Evolutionary conservation across 805 yeast species (phyloP).

Genomic region (Ogataea thermomethanolica): DNA sequence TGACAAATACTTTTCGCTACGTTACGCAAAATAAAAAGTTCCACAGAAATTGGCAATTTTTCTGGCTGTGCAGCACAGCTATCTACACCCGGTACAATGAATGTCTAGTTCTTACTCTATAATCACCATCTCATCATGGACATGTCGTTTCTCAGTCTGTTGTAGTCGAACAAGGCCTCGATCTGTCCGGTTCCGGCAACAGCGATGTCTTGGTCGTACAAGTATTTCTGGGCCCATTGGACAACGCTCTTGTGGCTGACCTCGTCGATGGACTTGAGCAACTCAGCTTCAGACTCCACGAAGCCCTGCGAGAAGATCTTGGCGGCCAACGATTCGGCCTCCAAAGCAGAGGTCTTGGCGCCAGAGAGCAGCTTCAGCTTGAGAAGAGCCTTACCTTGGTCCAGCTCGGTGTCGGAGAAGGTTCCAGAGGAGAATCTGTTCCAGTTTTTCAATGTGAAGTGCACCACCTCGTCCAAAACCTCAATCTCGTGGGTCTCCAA

Average conservation of each 20-base stretch:
- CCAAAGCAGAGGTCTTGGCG: constrained; percentile 38
- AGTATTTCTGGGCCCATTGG: constrained; percentile 69
- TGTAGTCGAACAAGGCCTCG: constrained; percentile 80
- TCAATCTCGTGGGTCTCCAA: constrained; percentile 58
- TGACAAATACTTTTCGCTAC: constrained; percentile 4
- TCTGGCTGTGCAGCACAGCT: constrained; percentile 6
- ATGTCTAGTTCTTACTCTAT: constrained; percentile 4
- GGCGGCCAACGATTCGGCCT: constrained; percentile 56
- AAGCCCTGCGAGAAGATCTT: constrained; percentile 59
- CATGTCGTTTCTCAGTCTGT: constrained; percentile 85
- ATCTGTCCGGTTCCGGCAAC: constrained; percentile 82
- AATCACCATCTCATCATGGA: constrained; percentile 78
- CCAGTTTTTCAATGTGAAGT: constrained; percentile 83
- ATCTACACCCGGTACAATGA: neutral
- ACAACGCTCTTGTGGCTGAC: constrained; percentile 57
- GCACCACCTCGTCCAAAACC: constrained; percentile 70
- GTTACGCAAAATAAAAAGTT: constrained; percentile 4
- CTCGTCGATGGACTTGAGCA: constrained; percentile 59
- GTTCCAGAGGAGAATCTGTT: constrained; percentile 72
- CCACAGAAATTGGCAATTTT: neutral
- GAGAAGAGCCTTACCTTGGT: constrained; percentile 69
- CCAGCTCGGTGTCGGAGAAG: constrained; percentile 71
- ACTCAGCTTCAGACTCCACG: constrained; percentile 57
- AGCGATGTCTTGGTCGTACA: constrained; percentile 85
- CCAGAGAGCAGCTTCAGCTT: constrained; percentile 60